These are phyloP conservation scores for Lactifluus volemus DNA, from an alignment of 768 basidiomycete genomes.

Conservation along the genomic window DNA sequence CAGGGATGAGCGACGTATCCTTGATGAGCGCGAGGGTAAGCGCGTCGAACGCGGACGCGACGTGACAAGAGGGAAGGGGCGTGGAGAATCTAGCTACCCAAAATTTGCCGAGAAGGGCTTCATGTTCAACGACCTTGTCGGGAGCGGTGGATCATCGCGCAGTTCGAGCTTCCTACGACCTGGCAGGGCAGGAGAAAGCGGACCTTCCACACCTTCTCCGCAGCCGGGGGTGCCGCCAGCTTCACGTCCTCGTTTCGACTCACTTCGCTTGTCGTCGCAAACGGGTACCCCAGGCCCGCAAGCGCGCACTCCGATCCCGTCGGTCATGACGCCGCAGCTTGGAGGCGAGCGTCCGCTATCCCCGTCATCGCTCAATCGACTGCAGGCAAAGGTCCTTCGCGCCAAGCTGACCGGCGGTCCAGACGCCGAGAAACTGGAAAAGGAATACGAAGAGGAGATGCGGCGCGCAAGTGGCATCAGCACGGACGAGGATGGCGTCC, in stretches of 20 bases:
- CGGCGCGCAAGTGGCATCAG: slow-evolving; percentile 31
- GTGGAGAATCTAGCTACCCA: slow-evolving; percentile 22
- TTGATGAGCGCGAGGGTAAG: slow-evolving; percentile 73
- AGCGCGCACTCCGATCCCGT: slow-evolving; percentile 78
- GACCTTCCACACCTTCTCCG: slow-evolving; percentile 50
- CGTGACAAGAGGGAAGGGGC: slow-evolving; percentile 31
- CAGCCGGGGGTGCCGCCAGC: slow-evolving; percentile 26
- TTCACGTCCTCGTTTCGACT: slow-evolving; percentile 47
- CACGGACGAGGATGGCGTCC: slow-evolving; percentile 28
- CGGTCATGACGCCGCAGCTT: slow-evolving; percentile 70
- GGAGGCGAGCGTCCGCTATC: slow-evolving; percentile 44
- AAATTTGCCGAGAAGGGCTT: slow-evolving; percentile 43
- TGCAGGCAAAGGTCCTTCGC: slow-evolving; percentile 88
- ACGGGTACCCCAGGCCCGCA: slow-evolving; percentile 49
- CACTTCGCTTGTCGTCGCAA: slow-evolving; percentile 53
- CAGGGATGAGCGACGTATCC: slow-evolving; percentile 70
- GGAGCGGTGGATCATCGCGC: slow-evolving; percentile 63
- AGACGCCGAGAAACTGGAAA: slow-evolving; percentile 69
- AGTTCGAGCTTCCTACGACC: slow-evolving; percentile 86
- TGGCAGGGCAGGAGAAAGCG: slow-evolving; percentile 46
- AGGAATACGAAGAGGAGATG: slow-evolving; percentile 72
- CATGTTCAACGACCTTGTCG: slow-evolving; percentile 59
- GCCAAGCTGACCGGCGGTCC: slow-evolving; percentile 82
- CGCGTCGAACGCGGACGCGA: slow-evolving; percentile 31
- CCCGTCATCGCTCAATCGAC: slow-evolving; percentile 75